Evolutionary conservation across 208 protist species (phyloP).

Genomic region (Entamoeba nuttalli): DNA sequence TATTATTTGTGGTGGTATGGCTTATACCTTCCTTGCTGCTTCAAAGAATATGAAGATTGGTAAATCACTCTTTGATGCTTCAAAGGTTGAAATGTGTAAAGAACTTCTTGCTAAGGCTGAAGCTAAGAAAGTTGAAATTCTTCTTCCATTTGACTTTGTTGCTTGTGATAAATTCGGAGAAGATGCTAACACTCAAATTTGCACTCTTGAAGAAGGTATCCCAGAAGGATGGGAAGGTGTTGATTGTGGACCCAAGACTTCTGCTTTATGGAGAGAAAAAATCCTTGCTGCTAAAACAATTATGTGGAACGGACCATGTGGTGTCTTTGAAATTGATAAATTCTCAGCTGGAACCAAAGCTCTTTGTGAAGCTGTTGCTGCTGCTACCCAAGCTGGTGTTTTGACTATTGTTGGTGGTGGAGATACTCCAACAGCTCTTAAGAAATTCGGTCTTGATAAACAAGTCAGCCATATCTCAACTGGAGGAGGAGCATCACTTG

Average conservation of each 20-base stretch:
- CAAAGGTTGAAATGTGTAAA: slow-evolving; percentile 39
- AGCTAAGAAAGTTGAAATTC: slow-evolving; percentile 74
- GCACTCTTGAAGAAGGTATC: slow-evolving; percentile 43
- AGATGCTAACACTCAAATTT: slow-evolving; percentile 34
- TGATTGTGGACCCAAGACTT: slow-evolving; percentile 76
- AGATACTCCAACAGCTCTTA: slow-evolving; percentile 80
- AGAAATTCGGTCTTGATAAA: slow-evolving; percentile 60
- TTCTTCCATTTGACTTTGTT: slow-evolving; percentile 86
- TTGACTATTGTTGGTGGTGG: slow-evolving; percentile 72
- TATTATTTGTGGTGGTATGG: slow-evolving; percentile 69
- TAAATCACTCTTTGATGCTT: slow-evolving; percentile 74
- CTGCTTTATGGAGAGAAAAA: slow-evolving; percentile 44
- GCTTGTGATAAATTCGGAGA: slow-evolving; percentile 68
- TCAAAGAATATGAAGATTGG: slow-evolving; percentile 55
- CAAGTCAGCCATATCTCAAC: slow-evolving; percentile 88
- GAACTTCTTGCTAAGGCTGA: slow-evolving; percentile 75
- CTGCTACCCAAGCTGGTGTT: slow-evolving; percentile 57
- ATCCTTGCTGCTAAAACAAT: slow-evolving; percentile 19
- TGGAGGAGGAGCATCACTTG: slow-evolving; percentile 91
- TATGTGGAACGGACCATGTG: slow-evolving; percentile 37
- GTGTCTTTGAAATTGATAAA: slow-evolving; percentile 85
- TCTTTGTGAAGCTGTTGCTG: slow-evolving; percentile 40
- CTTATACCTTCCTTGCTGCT: slow-evolving; percentile 21
- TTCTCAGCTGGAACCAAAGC: slow-evolving; percentile 70
- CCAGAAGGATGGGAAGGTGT: slow-evolving; percentile 69